Evolutionary conservation across 305 asterid genomes (phyloP).

Genomic region (Fraxinus platypoda): DNA sequence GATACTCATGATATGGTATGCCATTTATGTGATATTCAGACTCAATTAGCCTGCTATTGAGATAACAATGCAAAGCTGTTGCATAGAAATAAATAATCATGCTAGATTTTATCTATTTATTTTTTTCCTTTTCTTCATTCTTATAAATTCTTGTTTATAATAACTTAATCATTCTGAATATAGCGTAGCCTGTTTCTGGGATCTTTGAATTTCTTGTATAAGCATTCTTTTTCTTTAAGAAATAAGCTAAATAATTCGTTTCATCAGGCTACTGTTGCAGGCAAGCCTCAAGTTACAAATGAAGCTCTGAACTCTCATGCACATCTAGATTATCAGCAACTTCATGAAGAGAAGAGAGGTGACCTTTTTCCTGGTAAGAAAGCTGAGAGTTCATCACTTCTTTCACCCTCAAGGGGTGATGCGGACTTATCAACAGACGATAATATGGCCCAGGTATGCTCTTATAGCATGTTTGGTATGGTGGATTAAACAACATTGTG

Average conservation of each 20-base stretch:
- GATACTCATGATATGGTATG: conserved; percentile 53
- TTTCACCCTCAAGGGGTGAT: conserved; percentile 39
- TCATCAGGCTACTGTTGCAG: conserved; percentile 42
- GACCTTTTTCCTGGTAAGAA: conserved; percentile 33
- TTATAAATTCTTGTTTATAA: conserved; percentile 7
- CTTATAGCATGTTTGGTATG: not conserved
- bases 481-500: not conserved
- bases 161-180: not conserved
- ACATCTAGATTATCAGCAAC: conserved; percentile 28
- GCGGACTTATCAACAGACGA: conserved; percentile 47
- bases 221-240: not conserved
- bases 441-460: conserved; percentile 62
- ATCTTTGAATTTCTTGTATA: not conserved
- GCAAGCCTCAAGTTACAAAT: conserved; percentile 29
- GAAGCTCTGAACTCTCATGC: conserved; percentile 25
- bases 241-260: conserved; percentile 1
- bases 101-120: conserved; percentile 11
- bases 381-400: conserved; percentile 31
- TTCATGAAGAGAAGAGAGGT: conserved; percentile 27
- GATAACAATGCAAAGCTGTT: not conserved
- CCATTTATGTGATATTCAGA: not conserved
- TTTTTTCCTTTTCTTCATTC: not conserved
- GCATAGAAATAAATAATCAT: not conserved
- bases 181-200: not conserved
- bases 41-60: not conserved